Evolutionary conservation across 257 asterid genomes (phyloP), one percentile per base, ranked within the genome.

Genomic region (Nicotiana obtusifolia): DNA sequence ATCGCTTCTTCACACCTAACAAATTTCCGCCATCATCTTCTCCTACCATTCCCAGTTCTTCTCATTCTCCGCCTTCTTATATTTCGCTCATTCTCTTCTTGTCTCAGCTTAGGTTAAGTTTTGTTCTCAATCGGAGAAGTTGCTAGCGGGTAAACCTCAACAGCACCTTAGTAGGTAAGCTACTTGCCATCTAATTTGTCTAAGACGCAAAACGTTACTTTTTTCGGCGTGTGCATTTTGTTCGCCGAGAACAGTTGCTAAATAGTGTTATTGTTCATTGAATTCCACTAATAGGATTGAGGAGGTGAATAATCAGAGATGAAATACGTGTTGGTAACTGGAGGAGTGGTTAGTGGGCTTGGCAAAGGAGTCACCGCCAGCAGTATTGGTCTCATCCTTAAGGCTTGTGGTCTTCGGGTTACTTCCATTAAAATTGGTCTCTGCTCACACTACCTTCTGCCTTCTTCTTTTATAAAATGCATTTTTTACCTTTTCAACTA

Each of bases 291-390:
- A n/a, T 1, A 30, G n/a, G 49, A 28, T 28, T 33, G 54, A 28
- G 41, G 76, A 79, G 69, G 52, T 37, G 4, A 9, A n/a, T n/a
- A 9, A n/a, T n/a, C 3, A 59, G 79, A 80, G 88, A 95, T 95
- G 99, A 95, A 95, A 94, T 95, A 95, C 84, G 97, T 95, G 16
- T 88, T 95, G 90, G 98, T 95, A 8, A 95, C 97, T 19, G 98
- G 98, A 16, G 98, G 98, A 81, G 98, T 95, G 28, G 98, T 95
- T 17, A 95, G 99, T 82, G 98, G 99, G 26, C 92, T 95, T 20
- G 99, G 99, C 22, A 95, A 95, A 84, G 99, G 99, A 54, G 99
- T 95, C 65, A 95, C 99, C 19, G 99, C 99, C 68, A 95, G 99
- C 89, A 95, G 98, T 81, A 90, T 95, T 67, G 98, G 98, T 14